Conservation (phyloP, 106 monocot species). For the Phalaenopsis equestris region DNA sequence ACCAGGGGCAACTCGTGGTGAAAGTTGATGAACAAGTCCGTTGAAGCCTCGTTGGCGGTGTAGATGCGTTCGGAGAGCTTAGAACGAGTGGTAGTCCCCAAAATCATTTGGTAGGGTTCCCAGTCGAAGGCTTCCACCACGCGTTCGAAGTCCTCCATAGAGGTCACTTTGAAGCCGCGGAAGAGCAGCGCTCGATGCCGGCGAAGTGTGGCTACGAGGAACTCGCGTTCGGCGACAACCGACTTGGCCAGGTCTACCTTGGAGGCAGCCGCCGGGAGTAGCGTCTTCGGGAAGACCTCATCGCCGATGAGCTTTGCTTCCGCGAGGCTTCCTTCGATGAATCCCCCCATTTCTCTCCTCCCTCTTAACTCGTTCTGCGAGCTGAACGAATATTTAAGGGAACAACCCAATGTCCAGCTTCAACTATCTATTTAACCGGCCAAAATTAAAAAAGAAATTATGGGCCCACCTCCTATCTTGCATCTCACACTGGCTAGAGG, state of each 20-base stretch:
- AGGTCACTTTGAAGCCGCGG: conserved; percentile 29
- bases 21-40: conserved; percentile 21
- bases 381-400: too few relatives aligned
- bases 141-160: conserved; percentile 24
- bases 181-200: conserved; percentile 22
- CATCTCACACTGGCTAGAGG: too few relatives aligned
- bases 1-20: conserved; percentile 34
- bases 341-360: background rate
- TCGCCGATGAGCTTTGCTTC: conserved; percentile 10
- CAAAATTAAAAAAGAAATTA: too few relatives aligned
- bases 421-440: too few relatives aligned
- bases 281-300: conserved; percentile 9
- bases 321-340: conserved; percentile 1
- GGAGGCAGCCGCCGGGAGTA: background rate
- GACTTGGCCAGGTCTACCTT: background rate
- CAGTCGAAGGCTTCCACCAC: conserved; percentile 31
- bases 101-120: background rate
- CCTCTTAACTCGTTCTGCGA: background rate
- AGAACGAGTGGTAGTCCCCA: background rate
- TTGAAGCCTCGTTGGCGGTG: conserved; percentile 22
- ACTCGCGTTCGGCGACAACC: conserved; percentile 1
- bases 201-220: background rate
- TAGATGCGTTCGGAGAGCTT: conserved; percentile 13
- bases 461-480: too few relatives aligned
- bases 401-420: too few relatives aligned